Base-by-base conservation (phyloP, 176 grass and related monocot species). In the Carex littledalei region DNA sequence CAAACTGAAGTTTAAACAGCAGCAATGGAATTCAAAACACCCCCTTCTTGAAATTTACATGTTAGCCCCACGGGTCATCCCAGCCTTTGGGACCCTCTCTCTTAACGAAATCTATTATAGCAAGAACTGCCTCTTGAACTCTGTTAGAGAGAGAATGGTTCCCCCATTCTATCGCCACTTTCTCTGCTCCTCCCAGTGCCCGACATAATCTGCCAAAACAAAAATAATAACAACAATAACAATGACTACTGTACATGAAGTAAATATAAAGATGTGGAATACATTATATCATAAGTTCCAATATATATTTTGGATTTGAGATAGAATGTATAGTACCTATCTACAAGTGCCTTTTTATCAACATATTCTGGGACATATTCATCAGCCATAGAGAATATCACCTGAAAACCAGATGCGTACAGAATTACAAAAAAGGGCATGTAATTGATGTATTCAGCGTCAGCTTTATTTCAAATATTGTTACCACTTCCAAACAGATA, bases 21-120 rank as follows among this genome's bases (percentile, higher is more conserved):
- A 55, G 49, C 73, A 77, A 77, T 55, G 22, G 6, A 55, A 56
- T 31, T 17, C 21, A 56, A 56, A 54, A 78, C 50, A 78, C 18
- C 50, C 24, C 13, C 22, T 6, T 56, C 74, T 78, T 14, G 45
- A 52, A 66, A 1, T 49, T 57, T 2, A 10, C 32, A 22, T 56
- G 41, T 90, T 95, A 99, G 81, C 87, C 91, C 96, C 96, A 99
- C 10, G 96, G 96, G 86, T 99, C 96, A 71, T 99, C 96, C 96
- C 96, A 99, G 50, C 96, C 96, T 87, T 94, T 95, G 14, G 91
- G 93, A 45, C 96, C 96, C 84, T 99, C 96, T 86, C 91, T 90
- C 87, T 94, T 99, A 73, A 99, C 90, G 89, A 99, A 99, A 88
- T 99, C 96, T 77, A 99, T 50, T 84, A 99, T 94, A 89, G 93